Conservation (phyloP, 176 grass and related monocot genomes). For the Alloteropsis semialata region DNA sequence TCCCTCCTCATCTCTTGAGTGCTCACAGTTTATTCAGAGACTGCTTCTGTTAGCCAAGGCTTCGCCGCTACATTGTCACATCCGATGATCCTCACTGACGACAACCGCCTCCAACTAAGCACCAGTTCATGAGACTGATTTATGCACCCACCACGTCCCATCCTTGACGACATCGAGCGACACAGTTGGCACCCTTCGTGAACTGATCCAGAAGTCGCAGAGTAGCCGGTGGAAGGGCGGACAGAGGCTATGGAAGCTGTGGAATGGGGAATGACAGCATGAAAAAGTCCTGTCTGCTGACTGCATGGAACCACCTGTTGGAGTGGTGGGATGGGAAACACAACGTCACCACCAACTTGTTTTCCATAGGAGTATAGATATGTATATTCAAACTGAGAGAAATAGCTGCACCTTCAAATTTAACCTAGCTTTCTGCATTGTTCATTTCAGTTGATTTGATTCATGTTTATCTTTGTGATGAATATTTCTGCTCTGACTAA, state of each 20-base stretch:
- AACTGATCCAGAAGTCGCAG: background rate
- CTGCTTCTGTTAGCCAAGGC: background rate
- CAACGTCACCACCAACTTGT: background rate
- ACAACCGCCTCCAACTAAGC: background rate
- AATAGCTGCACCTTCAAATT: slow-evolving; percentile 24
- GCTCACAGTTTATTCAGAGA: background rate
- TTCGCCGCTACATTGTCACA: background rate
- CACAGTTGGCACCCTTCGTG: background rate
- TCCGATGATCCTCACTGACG: background rate
- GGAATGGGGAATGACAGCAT: background rate
- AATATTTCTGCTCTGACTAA: slow-evolving; percentile 29
- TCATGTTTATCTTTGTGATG: slow-evolving; percentile 2
- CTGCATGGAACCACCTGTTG: background rate
- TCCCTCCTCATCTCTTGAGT: background rate
- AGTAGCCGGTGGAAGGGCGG: background rate
- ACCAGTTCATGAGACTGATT: background rate
- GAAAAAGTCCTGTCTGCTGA: background rate
- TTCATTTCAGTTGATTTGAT: slow-evolving; percentile 17
- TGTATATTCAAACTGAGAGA: background rate
- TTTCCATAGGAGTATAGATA: background rate
- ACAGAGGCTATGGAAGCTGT: background rate
- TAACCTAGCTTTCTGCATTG: background rate
- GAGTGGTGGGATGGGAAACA: background rate
- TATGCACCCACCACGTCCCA: background rate
- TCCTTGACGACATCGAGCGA: background rate